Evolutionary conservation across 169 alveolate genomes (phyloP).

Genomic region (Cryptosporidium andersoni): DNA sequence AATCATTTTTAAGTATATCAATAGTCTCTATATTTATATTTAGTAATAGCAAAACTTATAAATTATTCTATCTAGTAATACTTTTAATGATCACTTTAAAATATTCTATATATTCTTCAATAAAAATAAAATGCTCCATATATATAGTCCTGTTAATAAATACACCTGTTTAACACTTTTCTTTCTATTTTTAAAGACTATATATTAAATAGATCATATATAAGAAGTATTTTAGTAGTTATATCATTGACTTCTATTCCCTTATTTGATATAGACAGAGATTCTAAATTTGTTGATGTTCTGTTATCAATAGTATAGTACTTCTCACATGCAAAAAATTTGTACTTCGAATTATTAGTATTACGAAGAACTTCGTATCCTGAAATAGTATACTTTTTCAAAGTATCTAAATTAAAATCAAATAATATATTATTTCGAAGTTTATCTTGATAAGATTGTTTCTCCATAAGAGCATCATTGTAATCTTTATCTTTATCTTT

Average conservation of each 20-base stretch:
- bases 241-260: too few relatives aligned
- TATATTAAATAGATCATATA: too few relatives aligned
- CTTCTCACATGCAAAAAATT: background rate
- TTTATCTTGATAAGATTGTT: background rate
- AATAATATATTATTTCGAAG: background rate
- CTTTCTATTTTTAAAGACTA: too few relatives aligned
- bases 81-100: too few relatives aligned
- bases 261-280: too few relatives aligned
- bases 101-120: too few relatives aligned
- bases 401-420: slow-evolving; percentile 15
- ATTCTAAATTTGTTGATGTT: too few relatives aligned
- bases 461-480: background rate
- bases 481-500: background rate
- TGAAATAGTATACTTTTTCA: slow-evolving; percentile 35
- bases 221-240: too few relatives aligned
- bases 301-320: background rate
- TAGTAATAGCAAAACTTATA: background rate
- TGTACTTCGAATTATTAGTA: background rate
- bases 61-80: background rate
- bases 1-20: background rate
- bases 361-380: slow-evolving; percentile 31
- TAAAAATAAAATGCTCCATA: too few relatives aligned
- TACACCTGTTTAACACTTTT: too few relatives aligned
- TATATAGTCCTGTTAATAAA: too few relatives aligned
- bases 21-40: background rate